phyloP scores from a whole-genome alignment of 73 alveolate species.

The Symbiodinium pilosum region DNA sequence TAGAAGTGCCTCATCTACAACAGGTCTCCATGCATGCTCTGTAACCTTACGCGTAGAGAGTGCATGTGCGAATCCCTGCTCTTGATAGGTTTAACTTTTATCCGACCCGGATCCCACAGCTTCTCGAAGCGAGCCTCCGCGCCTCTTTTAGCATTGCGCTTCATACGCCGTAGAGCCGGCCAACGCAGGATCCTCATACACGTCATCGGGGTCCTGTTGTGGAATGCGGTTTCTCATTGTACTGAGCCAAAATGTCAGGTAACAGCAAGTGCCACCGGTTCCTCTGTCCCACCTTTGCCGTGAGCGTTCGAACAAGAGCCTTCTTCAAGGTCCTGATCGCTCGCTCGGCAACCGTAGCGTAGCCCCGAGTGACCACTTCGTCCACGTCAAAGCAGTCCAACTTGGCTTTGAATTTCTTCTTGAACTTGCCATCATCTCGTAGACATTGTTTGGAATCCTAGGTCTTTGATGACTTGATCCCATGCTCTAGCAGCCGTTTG shows the following conservation, averaged over 20 bases:
- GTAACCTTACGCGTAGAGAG: too few relatives aligned
- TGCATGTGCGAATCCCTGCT: background rate
- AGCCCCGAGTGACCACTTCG: background rate
- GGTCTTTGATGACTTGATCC: background rate
- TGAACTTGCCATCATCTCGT: background rate
- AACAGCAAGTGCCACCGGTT: background rate
- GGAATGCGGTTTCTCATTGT: background rate
- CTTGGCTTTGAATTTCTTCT: background rate
- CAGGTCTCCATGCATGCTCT: too few relatives aligned
- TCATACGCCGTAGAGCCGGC: background rate
- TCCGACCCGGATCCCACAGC: conserved; percentile 4
- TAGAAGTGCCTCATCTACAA: too few relatives aligned
- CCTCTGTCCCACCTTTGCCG: background rate
- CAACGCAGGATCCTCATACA: background rate
- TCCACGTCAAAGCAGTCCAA: background rate
- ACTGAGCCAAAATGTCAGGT: background rate
- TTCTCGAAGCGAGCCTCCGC: background rate
- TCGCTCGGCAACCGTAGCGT: background rate
- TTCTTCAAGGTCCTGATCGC: background rate
- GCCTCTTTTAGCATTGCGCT: background rate
- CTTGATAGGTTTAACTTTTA: background rate
- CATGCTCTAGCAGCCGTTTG: background rate
- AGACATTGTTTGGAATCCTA: background rate
- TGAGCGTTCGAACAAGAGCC: background rate
- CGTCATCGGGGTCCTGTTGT: background rate